A percentile compares a stretch with the other conserved stretches of the same genome.
phyloP scores from a whole-genome alignment of 2,329 filamentous ascomycete species.

The Tricladium varicosporioides region DNA sequence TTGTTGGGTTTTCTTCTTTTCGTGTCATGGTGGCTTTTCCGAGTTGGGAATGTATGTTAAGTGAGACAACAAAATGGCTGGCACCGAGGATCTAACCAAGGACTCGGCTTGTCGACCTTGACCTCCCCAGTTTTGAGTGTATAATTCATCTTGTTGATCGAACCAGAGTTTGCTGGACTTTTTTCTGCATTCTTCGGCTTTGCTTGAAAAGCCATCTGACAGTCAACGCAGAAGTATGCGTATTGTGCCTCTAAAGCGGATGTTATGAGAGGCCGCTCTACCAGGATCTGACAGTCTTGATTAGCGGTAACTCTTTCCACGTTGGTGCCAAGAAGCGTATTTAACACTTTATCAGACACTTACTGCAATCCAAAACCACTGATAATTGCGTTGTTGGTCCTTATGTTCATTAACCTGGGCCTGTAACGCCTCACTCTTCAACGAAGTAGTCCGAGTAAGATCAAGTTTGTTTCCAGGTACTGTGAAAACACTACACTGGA shows the following conservation, averaged over 20 bases:
- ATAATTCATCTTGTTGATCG: neutral
- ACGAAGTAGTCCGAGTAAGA: no score
- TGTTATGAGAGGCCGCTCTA: neutral
- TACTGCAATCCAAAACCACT: no score
- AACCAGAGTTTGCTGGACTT: neutral
- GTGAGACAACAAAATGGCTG: neutral
- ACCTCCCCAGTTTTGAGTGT: neutral
- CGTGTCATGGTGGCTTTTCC: neutral
- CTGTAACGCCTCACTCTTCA: no score
- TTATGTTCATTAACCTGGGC: no score
- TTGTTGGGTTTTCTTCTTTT: neutral
- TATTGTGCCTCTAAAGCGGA: no score
- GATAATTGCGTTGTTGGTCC: no score
- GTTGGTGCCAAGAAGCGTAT: neutral
- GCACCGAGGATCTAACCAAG: neutral
- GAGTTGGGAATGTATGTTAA: neutral
- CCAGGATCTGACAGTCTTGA: neutral
- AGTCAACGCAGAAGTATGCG: no score
- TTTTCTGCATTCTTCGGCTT: neutral
- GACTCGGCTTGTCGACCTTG: neutral
- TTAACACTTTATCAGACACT: no score
- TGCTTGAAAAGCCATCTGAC: neutral
- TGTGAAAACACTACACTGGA: no score
- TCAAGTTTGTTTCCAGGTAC: no score
- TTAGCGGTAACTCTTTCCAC: neutral